These are phyloP conservation scores for Suillus subaureus DNA, from an alignment of 768 basidiomycete genomes.

Conservation along the genomic window DNA sequence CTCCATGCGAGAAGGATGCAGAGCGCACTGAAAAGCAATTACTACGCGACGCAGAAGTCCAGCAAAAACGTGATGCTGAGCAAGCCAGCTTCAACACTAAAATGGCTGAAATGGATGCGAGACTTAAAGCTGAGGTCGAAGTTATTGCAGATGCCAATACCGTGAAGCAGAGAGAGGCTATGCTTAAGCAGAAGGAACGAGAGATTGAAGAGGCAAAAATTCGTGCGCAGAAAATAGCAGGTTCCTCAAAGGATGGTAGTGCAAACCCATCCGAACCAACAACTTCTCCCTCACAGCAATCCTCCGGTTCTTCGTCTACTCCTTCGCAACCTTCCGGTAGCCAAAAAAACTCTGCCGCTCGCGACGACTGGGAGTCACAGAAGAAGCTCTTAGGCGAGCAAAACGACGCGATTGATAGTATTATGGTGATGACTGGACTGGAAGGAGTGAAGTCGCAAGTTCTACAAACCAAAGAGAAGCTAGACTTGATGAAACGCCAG, in stretches of 20 bases:
- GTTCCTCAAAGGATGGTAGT: not conserved
- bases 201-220: constrained; percentile 39
- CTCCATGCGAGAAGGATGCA: constrained; percentile 44
- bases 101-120: constrained; percentile 42
- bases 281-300: not conserved
- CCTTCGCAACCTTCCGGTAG: not conserved
- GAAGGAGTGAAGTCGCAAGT: constrained; percentile 59
- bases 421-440: constrained; percentile 65
- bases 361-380: constrained; percentile 50
- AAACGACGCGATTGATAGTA: constrained; percentile 50
- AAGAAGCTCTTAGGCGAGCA: constrained; percentile 52
- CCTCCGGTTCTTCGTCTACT: not conserved
- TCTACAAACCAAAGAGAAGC: constrained; percentile 52
- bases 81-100: constrained; percentile 38
- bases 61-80: constrained; percentile 45
- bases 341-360: constrained; percentile 1
- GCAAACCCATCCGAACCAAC: not conserved
- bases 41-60: constrained; percentile 36
- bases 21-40: constrained; percentile 39
- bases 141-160: constrained; percentile 34
- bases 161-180: constrained; percentile 34
- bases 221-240: not conserved
- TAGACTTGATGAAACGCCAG: constrained; percentile 51
- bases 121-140: constrained; percentile 35
- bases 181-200: constrained; percentile 40